Evolutionary conservation across 208 protist species (phyloP), one percentile per base, ranked within the genome.

Genomic region (Crithidia fasciculata): DNA sequence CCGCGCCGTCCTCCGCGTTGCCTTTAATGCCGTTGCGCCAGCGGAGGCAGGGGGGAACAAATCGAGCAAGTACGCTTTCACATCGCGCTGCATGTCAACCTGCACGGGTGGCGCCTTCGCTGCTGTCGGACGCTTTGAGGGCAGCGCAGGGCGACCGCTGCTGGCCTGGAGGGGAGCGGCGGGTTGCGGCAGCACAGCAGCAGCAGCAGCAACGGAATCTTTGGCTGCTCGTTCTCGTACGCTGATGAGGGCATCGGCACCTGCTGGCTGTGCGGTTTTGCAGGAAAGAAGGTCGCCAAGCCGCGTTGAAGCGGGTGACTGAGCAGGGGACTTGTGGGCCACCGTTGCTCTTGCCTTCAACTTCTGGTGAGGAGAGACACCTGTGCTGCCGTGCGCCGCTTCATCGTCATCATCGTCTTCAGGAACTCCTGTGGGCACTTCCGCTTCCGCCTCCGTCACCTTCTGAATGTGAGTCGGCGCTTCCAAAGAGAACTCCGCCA

Each of bases 11-110:
- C 28, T 28, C 28, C 28, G 28, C 28, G 12, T 49, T 49, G 45
- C 45, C 45, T 49, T 49, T 2, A 2, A 15, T 2, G 45, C 9
- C 2, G 45, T 49, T 49, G 60, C 19, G 37, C 19, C 15, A 13
- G n/a, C 19, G n/a, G 37, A 9, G 19, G 60, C 2, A 4, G 2
- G 19, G 12, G 64, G 40, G n/a, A 69, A 69, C 15, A 69, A 19
- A 39, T 69, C 53, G 13, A 69, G 53, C 28, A 69, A 40, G n/a
- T 69, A 69, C 40, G 64, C 58, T 10, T 49, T 58, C 39, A 59
- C 49, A 37, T 69, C 64, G 5, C 64, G 64, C 18, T 36, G 4
- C 53, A 50, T n/a, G 12, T 57, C 40, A 12, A 40, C 64, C n/a
- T 58, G 47, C 9, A 50, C 37, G 10, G n/a, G 45, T 49, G 45